Evolutionary conservation across 2,329 filamentous ascomycete genomes (phyloP), one percentile per base, ranked within the genome.

Genomic region (Talaromyces amestolkiae): DNA sequence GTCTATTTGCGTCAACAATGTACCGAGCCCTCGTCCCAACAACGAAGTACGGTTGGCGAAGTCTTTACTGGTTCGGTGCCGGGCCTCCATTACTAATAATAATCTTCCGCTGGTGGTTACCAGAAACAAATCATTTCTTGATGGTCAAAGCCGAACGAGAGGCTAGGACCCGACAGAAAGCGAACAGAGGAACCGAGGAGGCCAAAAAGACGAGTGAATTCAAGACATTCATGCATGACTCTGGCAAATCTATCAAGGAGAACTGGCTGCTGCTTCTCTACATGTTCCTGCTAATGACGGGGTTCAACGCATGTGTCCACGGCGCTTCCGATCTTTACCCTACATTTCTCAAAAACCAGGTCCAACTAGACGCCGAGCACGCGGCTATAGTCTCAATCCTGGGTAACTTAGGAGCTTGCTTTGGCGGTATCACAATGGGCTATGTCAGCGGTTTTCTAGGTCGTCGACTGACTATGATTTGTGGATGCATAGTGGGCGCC

Each of bases 91-190:
- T 78, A 3, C 65, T 78, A 11, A 76, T 79, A 77, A 95, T 95
- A 72, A 70, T 86, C 58, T 91, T 90, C 81, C 88, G 91, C 31
- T 81, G 92, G 37, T 85, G 84, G 74, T 82, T 95, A 0, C 89
- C 90, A 15, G 92, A 95, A 79, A 95, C 91, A 0, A 80, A 89
- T 35, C 84, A 87, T 2, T 94, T 89, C 76, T 83, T 70, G 41
- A 70, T 69, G 11, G 70, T 72, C 65, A 68, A 70, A 45, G 69
- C 69, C 2, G 69, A 70, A 43, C 69, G 70, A 7, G 70, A 72
- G 35, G 69, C 66, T 19, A 66, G 65, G 11, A 66, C 43, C 2
- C 54, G 51, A 15, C 41, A 65, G 22, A 51, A 64, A n/a, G 33
- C 33, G 13, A 11, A 24, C 6, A 15, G n/a, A 15, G 33, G 37